Conservation (phyloP, 169 alveolate genomes). For the Cryptosporidium sp. region DNA sequence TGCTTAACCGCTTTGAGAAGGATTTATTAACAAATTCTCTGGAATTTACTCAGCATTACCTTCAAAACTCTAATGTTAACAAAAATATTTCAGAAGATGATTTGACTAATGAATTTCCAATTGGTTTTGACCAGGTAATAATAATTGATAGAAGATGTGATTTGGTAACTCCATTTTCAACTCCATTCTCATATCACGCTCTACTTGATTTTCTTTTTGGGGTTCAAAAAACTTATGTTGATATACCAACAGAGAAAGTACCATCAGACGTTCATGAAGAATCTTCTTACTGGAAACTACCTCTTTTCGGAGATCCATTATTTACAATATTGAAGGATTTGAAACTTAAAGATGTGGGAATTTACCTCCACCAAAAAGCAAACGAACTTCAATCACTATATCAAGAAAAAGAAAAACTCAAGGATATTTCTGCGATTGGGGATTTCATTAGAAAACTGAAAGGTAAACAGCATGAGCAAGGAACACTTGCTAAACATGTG, state of each 20-base stretch:
- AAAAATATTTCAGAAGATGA: neutral
- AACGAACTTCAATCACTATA: conserved; percentile 87
- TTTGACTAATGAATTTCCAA: conserved; percentile 16
- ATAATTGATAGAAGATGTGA: conserved; percentile 84
- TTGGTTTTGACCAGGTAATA: conserved; percentile 70
- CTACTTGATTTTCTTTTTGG: conserved; percentile 82
- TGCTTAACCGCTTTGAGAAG: neutral
- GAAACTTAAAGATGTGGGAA: conserved; percentile 85
- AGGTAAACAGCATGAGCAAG: conserved; percentile 87
- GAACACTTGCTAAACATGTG: conserved; percentile 88
- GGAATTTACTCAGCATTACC: conserved; percentile 38
- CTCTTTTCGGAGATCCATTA: conserved; percentile 79
- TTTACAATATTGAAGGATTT: conserved; percentile 84
- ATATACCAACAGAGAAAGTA: conserved; percentile 79
- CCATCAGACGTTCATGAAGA: conserved; percentile 26
- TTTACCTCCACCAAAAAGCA: conserved; percentile 87
- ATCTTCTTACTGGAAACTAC: conserved; percentile 44
- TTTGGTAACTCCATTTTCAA: conserved; percentile 83
- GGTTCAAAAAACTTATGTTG: conserved; percentile 81
- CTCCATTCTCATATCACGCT: conserved; percentile 87
- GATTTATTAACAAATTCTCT: conserved; percentile 21
- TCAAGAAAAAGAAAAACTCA: conserved; percentile 84
- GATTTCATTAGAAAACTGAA: conserved; percentile 87
- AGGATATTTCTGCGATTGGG: conserved; percentile 86
- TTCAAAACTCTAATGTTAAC: neutral